These are phyloP conservation scores for Megacollybia marginata DNA, from an alignment of 768 basidiomycete species.

Conservation along the genomic window DNA sequence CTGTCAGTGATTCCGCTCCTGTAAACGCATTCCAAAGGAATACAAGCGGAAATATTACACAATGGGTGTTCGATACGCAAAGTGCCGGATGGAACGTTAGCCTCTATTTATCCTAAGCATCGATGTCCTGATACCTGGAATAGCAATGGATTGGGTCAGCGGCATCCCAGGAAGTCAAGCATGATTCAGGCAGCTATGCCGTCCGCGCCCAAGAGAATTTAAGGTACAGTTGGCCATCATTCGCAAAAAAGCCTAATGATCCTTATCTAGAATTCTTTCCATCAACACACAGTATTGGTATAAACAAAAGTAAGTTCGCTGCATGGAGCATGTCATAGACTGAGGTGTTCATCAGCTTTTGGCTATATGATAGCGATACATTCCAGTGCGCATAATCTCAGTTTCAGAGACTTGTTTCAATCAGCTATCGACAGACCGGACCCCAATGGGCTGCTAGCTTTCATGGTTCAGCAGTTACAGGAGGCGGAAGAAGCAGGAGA, in stretches of 20 bases:
- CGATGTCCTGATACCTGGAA: constrained; percentile 13
- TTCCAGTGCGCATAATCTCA: constrained; percentile 13
- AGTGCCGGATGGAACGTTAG: constrained; percentile 39
- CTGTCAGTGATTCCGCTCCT: constrained; percentile 45
- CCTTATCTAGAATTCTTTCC: constrained; percentile 40
- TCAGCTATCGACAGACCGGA: constrained; percentile 24
- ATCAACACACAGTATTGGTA: constrained; percentile 60
- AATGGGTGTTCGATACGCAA: constrained; percentile 54
- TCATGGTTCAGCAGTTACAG: constrained; percentile 47
- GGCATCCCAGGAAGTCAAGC: constrained; percentile 35
- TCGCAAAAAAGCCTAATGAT: no score
- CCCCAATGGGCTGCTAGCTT: constrained; percentile 53
- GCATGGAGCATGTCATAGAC: background rate
- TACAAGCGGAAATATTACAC: constrained; percentile 29
- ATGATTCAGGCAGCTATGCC: constrained; percentile 52
- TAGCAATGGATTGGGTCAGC: constrained; percentile 34
- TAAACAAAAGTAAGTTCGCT: constrained; percentile 38
- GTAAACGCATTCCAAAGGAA: constrained; percentile 52
- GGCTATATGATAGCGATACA: constrained; percentile 49
- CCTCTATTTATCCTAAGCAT: constrained; percentile 7
- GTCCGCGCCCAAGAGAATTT: constrained; percentile 38
- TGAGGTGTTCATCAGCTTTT: constrained; percentile 31
- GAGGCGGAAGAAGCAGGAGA: constrained; percentile 52
- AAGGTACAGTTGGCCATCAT: constrained; percentile 19
- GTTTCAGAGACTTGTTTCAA: no score